Conservation (phyloP, 441 rosid genomes). For the Euphorbia celastroides region DNA sequence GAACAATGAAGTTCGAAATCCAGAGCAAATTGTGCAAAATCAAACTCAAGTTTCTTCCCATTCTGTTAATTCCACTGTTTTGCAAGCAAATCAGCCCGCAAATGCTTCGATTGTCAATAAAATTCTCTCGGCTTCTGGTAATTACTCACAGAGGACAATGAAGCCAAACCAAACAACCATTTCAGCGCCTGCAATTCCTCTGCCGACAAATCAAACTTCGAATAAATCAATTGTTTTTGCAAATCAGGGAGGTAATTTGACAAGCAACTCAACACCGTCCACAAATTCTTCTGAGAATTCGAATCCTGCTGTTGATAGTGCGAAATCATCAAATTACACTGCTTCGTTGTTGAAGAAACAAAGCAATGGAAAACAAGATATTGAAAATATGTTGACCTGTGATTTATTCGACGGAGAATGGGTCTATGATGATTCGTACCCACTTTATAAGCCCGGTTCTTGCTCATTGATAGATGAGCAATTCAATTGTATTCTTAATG, state of each 20-base stretch:
- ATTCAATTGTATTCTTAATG: constrained; percentile 68
- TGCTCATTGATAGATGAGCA: constrained; percentile 79
- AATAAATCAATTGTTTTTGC: background rate
- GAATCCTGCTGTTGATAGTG: constrained; percentile 15
- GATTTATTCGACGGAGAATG: constrained; percentile 80
- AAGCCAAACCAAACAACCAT: constrained; percentile 27
- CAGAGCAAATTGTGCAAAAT: constrained; percentile 21
- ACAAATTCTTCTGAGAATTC: background rate
- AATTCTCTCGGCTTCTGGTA: constrained; percentile 18
- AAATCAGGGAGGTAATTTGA: constrained; percentile 19
- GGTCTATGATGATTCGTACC: constrained; percentile 81
- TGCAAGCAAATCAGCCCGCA: constrained; percentile 21
- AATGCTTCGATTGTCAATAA: constrained; percentile 17
- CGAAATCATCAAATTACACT: constrained; percentile 29
- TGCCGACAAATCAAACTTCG: constrained; percentile 1
- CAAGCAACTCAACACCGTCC: constrained; percentile 15
- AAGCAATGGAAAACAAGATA: constrained; percentile 28
- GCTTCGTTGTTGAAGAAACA: constrained; percentile 29
- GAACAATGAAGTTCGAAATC: constrained; percentile 1
- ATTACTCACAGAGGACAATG: constrained; percentile 18
- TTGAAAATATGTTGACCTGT: constrained; percentile 48
- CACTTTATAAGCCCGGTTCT: constrained; percentile 78
- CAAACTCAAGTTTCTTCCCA: constrained; percentile 15
- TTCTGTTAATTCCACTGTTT: constrained; percentile 12
- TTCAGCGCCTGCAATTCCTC: constrained; percentile 17